Conservation (phyloP, 176 grass and related monocot genomes). For the Eragrostis nindensis region DNA sequence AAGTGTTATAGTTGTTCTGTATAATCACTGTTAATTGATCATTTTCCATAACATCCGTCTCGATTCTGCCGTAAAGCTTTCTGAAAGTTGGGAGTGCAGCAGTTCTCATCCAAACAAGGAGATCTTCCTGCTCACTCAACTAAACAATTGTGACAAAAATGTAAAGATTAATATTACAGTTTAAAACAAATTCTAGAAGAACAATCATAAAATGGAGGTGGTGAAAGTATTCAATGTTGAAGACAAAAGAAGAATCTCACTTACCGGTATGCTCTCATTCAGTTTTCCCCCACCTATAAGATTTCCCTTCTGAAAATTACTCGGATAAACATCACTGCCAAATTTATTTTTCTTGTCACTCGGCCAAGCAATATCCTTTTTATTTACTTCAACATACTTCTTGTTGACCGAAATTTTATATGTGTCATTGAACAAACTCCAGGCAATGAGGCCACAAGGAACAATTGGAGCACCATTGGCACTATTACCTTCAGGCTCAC, state of each 20-base stretch:
- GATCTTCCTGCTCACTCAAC: constrained; percentile 96
- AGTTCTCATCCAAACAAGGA: constrained; percentile 98
- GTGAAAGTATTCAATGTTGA: not conserved
- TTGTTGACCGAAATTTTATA: constrained; percentile 61
- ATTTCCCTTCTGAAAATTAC: constrained; percentile 79
- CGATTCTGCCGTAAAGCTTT: constrained; percentile 94
- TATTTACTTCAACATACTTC: constrained; percentile 63
- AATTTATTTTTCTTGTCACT: constrained; percentile 81
- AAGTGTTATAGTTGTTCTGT: constrained; percentile 96
- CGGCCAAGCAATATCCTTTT: constrained; percentile 88
- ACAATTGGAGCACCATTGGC: constrained; percentile 64
- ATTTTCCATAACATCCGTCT: constrained; percentile 68
- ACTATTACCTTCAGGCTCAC: constrained; percentile 63
- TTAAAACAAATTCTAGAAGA: constrained; percentile 6
- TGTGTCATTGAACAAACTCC: constrained; percentile 95
- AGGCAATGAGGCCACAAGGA: constrained; percentile 92
- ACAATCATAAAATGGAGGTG: constrained; percentile 8
- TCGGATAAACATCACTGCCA: constrained; percentile 84
- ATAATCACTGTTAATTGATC: constrained; percentile 77
- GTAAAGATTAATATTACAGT: not conserved
- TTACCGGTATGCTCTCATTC: constrained; percentile 87
- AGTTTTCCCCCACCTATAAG: constrained; percentile 84
- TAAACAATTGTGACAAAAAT: constrained; percentile 38
- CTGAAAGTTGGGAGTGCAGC: constrained; percentile 88
- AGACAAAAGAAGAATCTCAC: constrained; percentile 42